Evolutionary conservation across 2,329 filamentous ascomycete species (phyloP).

Genomic region (Neonectria magnoliae): DNA sequence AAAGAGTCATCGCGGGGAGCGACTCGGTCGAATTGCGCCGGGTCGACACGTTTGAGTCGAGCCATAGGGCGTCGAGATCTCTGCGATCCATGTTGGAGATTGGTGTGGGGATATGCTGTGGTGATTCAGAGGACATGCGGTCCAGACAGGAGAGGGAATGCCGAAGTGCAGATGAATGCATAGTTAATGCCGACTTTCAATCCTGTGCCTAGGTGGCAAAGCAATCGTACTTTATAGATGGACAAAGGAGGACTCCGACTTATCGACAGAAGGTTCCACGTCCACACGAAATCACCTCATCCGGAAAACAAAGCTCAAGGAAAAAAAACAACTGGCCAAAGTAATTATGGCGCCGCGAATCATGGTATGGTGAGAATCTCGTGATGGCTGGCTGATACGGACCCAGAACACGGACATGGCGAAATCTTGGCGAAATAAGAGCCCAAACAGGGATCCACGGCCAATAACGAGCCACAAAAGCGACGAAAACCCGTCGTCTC

Average conservation of each 20-base stretch:
- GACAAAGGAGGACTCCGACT: background rate
- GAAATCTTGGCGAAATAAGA: conserved; percentile 22
- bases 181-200: background rate
- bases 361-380: conserved; percentile 24
- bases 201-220: background rate
- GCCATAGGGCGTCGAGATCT: conserved; percentile 36
- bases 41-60: conserved; percentile 39
- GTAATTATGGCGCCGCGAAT: conserved; percentile 3
- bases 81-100: conserved; percentile 32
- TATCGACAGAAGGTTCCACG: conserved; percentile 12
- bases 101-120: background rate
- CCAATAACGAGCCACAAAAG: conserved; percentile 14
- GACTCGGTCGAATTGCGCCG: conserved; percentile 38
- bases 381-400: conserved; percentile 12
- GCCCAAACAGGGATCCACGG: conserved; percentile 1
- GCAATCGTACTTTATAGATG: conserved; percentile 11
- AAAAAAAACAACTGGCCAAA: background rate
- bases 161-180: conserved; percentile 9
- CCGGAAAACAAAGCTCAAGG: background rate
- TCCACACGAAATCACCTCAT: background rate
- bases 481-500: background rate
- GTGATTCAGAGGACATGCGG: background rate
- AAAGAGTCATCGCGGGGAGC: conserved; percentile 12
- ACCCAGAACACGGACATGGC: conserved; percentile 20
- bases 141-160: conserved; percentile 18